Base-by-base conservation (phyloP, 1,139 yeast genomes). In the Candida sp. region DNA sequence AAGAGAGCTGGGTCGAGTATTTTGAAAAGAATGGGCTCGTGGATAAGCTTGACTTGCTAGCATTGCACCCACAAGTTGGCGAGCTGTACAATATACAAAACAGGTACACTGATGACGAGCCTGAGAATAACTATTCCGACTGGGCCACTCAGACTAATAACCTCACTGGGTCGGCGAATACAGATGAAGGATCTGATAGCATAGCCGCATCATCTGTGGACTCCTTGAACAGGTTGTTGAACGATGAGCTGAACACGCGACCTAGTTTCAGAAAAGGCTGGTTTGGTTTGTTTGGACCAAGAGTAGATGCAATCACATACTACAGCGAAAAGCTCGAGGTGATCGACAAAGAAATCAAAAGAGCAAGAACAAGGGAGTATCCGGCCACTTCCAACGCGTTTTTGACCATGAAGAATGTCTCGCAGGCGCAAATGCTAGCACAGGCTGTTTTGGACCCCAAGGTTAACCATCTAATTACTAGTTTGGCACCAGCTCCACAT, bases 341-440 rank as follows among this genome's bases (percentile, higher is more conserved):
- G 6, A 62, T 90, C 6, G 96, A 90, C 62, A 73, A 73, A 43
- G 76, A 81, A 54, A 89, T 90, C 44, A 40, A 62, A 3, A 70
- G 75, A 38, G 88, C 90, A 1, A 73, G 93, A 54, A 69, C 68
- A 32, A 74, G 83, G 52, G 87, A 85, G 54, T 88, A 84, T 58
- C 83, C 92, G 0, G 86, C 92, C 1, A 72, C 78, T 4, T 73
- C 80, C 6, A 69, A 77, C 9, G 96, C 97, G 0, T 90, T 90
- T 67, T 83, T 90, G 23, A 90, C 96, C 1, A 86, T 90, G 94
- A 87, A 86, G 55, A 80, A 90, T 1, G 96, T 90, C 7, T 90
- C 96, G 0, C 85, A 87, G 59, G 96, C 97, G 1, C 97, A 90
- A 65, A 84, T 90, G 88, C 85, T 91, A 7, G 96, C 97, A 0